These are phyloP conservation scores for Blastomyces gilchristii DNA, from an alignment of 2,329 filamentous ascomycete genomes.

Conservation along the genomic window DNA sequence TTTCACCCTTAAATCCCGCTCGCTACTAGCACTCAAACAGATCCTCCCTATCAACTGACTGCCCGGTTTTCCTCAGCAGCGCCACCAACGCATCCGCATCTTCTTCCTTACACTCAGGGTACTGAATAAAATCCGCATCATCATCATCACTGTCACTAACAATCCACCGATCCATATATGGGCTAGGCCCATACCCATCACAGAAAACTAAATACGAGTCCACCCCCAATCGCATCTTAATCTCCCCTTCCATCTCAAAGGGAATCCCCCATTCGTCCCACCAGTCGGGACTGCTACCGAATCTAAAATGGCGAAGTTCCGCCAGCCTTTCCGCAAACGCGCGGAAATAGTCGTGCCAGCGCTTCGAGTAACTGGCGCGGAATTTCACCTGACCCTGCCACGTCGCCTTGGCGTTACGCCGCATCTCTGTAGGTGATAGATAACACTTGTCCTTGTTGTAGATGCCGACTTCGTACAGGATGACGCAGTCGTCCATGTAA, in stretches of 20 bases:
- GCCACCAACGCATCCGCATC: constrained; percentile 15
- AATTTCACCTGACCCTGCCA: neutral
- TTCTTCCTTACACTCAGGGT: constrained; percentile 11
- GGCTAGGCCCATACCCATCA: constrained; percentile 16
- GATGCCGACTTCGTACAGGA: constrained; percentile 18
- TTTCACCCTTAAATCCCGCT: too few relatives aligned
- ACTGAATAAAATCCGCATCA: constrained; percentile 2
- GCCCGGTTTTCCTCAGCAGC: constrained; percentile 16
- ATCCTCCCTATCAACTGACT: constrained; percentile 13
- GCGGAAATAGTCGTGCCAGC: constrained; percentile 20
- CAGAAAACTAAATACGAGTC: constrained; percentile 17
- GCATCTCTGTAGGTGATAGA: neutral
- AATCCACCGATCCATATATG: constrained; percentile 13
- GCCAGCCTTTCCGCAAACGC: constrained; percentile 16
- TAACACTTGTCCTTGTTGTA: neutral
- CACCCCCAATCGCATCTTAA: constrained; percentile 12
- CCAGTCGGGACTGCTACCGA: constrained; percentile 11
- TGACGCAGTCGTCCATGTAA: constrained; percentile 37
- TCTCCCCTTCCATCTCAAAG: constrained; percentile 17
- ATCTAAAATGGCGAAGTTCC: constrained; percentile 16
- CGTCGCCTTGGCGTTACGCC: neutral
- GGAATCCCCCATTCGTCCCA: constrained; percentile 11
- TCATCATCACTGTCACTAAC: neutral
- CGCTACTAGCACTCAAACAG: neutral
- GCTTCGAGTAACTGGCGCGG: constrained; percentile 12